Evolutionary conservation across 768 basidiomycete species (phyloP).

Genomic region (Amanita rimosa): DNA sequence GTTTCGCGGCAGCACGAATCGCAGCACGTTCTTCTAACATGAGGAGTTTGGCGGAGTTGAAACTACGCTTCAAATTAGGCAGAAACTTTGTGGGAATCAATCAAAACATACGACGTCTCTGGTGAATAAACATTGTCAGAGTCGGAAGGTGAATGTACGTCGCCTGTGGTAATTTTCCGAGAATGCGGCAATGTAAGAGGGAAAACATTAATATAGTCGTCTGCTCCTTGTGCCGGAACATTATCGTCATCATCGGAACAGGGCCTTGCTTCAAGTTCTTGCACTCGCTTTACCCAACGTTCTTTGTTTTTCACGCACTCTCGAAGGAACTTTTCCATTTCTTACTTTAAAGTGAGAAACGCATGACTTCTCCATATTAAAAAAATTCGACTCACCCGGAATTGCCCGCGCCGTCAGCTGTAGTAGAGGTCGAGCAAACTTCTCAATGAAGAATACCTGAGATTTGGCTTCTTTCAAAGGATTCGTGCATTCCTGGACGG

Average conservation of each 20-base stretch:
- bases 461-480: slow-evolving; percentile 59
- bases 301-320: slow-evolving; percentile 61
- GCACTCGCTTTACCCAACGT: slow-evolving; percentile 41
- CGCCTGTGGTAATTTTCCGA: slow-evolving; percentile 1
- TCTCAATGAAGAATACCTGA: slow-evolving; percentile 83
- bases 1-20: slow-evolving; percentile 41
- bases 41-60: slow-evolving; percentile 12
- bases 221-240: background rate
- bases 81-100: background rate
- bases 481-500: slow-evolving; percentile 31
- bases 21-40: slow-evolving; percentile 23
- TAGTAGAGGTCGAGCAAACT: slow-evolving; percentile 77
- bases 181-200: slow-evolving; percentile 5
- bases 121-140: slow-evolving; percentile 9
- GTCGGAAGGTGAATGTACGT: slow-evolving; percentile 2
- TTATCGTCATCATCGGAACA: background rate
- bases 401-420: slow-evolving; percentile 62
- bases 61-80: slow-evolving; percentile 8
- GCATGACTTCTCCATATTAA: background rate
- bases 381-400: slow-evolving; percentile 45
- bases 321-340: slow-evolving; percentile 54
- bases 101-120: slow-evolving; percentile 10
- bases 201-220: slow-evolving; percentile 6
- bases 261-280: slow-evolving; percentile 2
- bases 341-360: slow-evolving; percentile 20